Conservation (phyloP, 352 stramenopile genomes). For the Globisporangium parvum region DNA sequence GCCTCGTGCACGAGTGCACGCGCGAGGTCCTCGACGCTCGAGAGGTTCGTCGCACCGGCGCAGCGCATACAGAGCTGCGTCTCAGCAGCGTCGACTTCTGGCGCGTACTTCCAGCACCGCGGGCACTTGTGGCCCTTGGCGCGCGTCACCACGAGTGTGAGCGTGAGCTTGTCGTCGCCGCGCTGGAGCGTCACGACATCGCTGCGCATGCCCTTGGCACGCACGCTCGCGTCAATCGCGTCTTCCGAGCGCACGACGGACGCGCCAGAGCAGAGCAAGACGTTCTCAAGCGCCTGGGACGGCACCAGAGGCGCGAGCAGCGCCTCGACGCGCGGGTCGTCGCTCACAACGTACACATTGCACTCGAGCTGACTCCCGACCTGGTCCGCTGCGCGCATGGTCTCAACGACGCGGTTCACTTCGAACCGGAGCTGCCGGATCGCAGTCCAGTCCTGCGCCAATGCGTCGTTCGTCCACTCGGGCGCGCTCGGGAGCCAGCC, state of each 20-base stretch:
- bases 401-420: conserved; percentile 74
- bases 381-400: conserved; percentile 43
- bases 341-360: conserved; percentile 50
- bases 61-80: conserved; percentile 53
- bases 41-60: conserved; percentile 35
- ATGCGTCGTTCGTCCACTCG: conserved; percentile 42
- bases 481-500: conserved; percentile 47
- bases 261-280: conserved; percentile 68
- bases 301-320: conserved; percentile 55
- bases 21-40: conserved; percentile 41
- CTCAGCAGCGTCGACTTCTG: conserved; percentile 47
- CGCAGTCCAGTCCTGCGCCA: conserved; percentile 80
- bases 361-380: conserved; percentile 74
- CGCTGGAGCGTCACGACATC: conserved; percentile 21
- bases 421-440: conserved; percentile 85
- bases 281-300: conserved; percentile 65
- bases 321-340: conserved; percentile 25
- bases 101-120: conserved; percentile 84
- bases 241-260: conserved; percentile 27
- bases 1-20: conserved; percentile 24
- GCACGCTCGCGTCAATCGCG: conserved; percentile 24
- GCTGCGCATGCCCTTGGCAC: conserved; percentile 23
- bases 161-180: conserved; percentile 30
- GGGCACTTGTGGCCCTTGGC: conserved; percentile 82
- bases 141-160: conserved; percentile 50